Base-by-base conservation (phyloP, 2,329 filamentous ascomycete genomes). In the Fusarium pseudoanthophilum region DNA sequence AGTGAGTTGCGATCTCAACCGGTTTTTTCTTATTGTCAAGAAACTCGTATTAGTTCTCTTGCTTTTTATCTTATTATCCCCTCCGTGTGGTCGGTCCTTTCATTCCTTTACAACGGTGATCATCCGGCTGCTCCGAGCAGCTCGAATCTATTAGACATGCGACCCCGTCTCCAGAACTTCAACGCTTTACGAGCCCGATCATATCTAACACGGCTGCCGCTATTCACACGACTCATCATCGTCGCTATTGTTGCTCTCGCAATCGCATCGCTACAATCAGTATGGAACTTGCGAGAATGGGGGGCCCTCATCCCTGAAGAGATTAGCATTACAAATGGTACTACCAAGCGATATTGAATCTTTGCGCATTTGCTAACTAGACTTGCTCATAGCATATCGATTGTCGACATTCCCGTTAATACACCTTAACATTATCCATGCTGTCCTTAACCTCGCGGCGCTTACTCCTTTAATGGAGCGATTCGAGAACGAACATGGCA, bases 401-500 rank as follows among this genome's bases (percentile, higher is more conserved):
- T 88, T 97, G 40, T 98, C 97, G 80, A 97, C 95, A 1, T 99
- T 94, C 79, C 94, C 95, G 2, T 86, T 99, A 64, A 91, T 98
- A 68, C 96, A 99, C 80, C 82, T 90, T 49, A 92, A 92, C 77
- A 88, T 97, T 80, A 85, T 97, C 76, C 96, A 98, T 82, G 88
- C 92, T 69, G 79, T 95, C 60, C 85, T 97, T 79, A 97, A 98
- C 82, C 81, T 94, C 30, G 59, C 97, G 72, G 93, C 94, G 28
- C 82, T 98, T 71, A 91, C 92, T 43, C 96, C 96, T n/a, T 86
- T 99, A 58, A 85, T 99, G 81, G 95, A 98, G 83, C 90, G 95
- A 69, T 99, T 98, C 82, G 96, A 99, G 84, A 89, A 90, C 71
- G 95, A 98, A 81, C 91, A 97, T 82, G 96, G 96, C 59, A 98